These are phyloP conservation scores for Euphorbia celastroides DNA, from an alignment of 441 rosid species.

Conservation along the genomic window DNA sequence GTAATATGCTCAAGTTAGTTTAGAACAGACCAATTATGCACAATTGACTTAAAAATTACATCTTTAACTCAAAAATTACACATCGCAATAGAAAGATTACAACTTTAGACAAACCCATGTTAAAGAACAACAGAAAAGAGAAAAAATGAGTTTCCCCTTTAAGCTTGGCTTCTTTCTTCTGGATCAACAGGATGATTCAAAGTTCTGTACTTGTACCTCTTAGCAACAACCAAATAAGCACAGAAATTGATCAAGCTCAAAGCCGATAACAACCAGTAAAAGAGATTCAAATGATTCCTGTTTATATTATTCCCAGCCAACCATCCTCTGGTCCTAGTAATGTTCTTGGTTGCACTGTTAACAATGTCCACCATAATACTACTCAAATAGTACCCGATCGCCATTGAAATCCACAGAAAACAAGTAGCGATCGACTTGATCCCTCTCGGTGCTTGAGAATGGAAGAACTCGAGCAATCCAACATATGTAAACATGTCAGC, in stretches of 20 bases:
- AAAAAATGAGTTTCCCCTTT: neutral
- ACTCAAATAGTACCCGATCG: slow-evolving; percentile 48
- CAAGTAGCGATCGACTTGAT: slow-evolving; percentile 50
- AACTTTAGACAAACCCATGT: neutral
- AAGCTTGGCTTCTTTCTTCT: neutral
- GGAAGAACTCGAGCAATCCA: slow-evolving; percentile 54
- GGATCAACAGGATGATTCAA: slow-evolving; percentile 9
- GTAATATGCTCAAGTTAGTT: no score
- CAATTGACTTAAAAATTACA: no score
- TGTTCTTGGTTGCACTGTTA: slow-evolving; percentile 34
- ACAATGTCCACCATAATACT: slow-evolving; percentile 42
- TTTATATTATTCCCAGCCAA: slow-evolving; percentile 57
- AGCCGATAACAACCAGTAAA: slow-evolving; percentile 39
- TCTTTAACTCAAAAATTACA: neutral
- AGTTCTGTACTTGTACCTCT: slow-evolving; percentile 42
- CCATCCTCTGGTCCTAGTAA: slow-evolving; percentile 47
- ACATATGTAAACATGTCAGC: slow-evolving; percentile 58
- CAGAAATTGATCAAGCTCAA: slow-evolving; percentile 49
- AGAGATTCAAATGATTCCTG: slow-evolving; percentile 51
- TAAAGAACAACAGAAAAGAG: neutral
- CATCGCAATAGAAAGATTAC: neutral
- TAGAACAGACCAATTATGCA: no score
- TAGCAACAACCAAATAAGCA: slow-evolving; percentile 37
- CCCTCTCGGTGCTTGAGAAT: slow-evolving; percentile 50
- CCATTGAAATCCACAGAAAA: slow-evolving; percentile 62